Evolutionary conservation across 75 land plant species (phyloP).

Genomic region (Sequoia sempervirens): DNA sequence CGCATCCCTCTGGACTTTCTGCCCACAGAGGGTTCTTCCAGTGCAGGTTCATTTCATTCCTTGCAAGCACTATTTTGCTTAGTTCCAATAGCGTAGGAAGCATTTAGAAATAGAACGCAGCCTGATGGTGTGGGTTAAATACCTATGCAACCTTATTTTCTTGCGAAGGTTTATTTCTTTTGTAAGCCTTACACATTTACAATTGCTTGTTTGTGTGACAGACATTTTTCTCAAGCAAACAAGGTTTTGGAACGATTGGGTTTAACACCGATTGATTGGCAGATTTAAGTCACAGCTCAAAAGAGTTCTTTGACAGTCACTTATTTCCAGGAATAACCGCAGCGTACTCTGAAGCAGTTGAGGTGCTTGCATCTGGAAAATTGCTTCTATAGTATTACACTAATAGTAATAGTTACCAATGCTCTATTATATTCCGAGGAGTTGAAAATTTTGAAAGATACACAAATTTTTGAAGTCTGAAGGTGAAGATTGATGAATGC

Average conservation of each 20-base stretch:
- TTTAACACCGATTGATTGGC: background rate
- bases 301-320: background rate
- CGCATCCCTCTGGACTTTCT: constrained; percentile 98
- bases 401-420: background rate
- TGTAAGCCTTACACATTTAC: background rate
- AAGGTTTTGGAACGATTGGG: background rate
- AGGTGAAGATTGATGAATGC: background rate
- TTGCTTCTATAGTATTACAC: background rate
- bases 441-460: background rate
- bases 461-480: background rate
- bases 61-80: background rate
- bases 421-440: background rate
- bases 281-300: background rate
- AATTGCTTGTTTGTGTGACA: constrained; percentile 3
- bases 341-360: background rate
- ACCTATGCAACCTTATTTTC: background rate
- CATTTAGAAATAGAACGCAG: background rate
- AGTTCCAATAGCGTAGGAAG: background rate
- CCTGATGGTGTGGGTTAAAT: background rate
- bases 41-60: constrained; percentile 62
- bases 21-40: constrained; percentile 95
- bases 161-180: background rate
- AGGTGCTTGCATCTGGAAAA: background rate
- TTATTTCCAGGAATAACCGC: background rate
- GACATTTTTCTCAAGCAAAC: constrained; percentile 14